Base-by-base conservation (phyloP, 1,139 yeast genomes). In the Wickerhamiella infanticola region DNA sequence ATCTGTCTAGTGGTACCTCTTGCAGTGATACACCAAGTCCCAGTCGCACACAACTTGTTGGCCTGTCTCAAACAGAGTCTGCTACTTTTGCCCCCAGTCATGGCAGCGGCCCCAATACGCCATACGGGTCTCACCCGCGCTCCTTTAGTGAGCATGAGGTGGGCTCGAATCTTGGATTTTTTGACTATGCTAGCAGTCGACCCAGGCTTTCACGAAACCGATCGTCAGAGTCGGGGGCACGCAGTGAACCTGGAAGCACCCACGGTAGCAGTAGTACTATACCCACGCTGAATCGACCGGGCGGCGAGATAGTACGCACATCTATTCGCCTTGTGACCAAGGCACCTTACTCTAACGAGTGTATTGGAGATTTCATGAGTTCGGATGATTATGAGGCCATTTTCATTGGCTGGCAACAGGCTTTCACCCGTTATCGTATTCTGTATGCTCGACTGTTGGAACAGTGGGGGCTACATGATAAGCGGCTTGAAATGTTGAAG, bases 371-470 rank as follows among this genome's bases (percentile, higher is more conserved):
- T 11, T 5, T 44, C 40, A 24, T 43, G 27, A 7, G 8, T 24
- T 5, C 25, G 27, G 27, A 24, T 7, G 27, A 23, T 7, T 24
- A 18, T n/a, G 26, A 37, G 27, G 26, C 11, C 11, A 24, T 9
- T 37, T 23, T 8, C 11, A 37, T 8, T 8, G 26, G 27, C 68
- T 66, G 27, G 63, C 59, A 1, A 71, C 70, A 49, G 68, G 74
- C 49, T 63, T 66, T 45, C 55, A 60, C 41, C 11, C 18, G 18
- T 11, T 83, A 81, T 59, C 65, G 95, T 39, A 70, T 73, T 33
- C 81, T 78, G 50, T 88, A 88, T 60, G 90, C 96, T 0, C 75
- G 80, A n/a, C 71, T 86, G 60, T 65, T 88, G 25, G 84, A 74
- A 55, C 63, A 73, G 38, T 88, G 97, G 97, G 93, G 90, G 0